phyloP scores from a whole-genome alignment of 2,329 filamentous ascomycete genomes.

The Phyllosticta citribraziliensis region DNA sequence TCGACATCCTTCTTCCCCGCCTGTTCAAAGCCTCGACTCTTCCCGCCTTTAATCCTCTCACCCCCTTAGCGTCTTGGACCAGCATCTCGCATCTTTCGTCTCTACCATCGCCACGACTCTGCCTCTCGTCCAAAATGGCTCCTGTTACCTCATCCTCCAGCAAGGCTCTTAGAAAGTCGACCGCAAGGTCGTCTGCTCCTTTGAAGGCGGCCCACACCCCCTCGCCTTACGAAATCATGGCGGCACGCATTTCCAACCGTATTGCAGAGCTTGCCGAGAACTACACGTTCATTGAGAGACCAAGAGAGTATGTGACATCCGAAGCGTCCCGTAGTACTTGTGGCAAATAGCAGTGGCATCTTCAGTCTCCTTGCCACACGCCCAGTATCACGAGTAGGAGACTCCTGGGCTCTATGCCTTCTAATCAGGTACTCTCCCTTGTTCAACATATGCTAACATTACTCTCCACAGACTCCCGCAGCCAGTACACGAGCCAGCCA shows the following conservation, averaged over 20 bases:
- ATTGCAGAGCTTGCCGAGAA: conserved; percentile 45
- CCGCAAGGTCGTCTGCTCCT: conserved; percentile 6
- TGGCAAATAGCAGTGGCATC: background rate
- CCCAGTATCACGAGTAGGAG: background rate
- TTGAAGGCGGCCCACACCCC: conserved; percentile 11
- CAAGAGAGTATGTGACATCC: conserved; percentile 8
- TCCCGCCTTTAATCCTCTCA: background rate
- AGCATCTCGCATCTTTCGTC: background rate
- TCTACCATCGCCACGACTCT: background rate
- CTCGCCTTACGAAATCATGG: conserved; percentile 43
- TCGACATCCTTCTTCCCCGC: background rate
- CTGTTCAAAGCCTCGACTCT: background rate
- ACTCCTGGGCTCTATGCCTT: background rate
- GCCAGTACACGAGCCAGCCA: conserved; percentile 13
- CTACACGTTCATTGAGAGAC: conserved; percentile 40
- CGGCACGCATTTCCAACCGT: conserved; percentile 39
- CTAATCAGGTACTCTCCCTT: background rate
- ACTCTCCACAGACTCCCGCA: conserved; percentile 12
- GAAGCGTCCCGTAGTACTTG: conserved; percentile 1
- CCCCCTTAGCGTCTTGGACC: background rate
- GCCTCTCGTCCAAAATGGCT: background rate
- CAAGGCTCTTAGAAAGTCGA: conserved; percentile 16
- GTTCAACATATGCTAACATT: background rate
- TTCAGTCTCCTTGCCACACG: background rate
- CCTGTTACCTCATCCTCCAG: conserved; percentile 21